Conservation (phyloP, 805 yeast genomes). For the Kazachstania psychrophila region DNA sequence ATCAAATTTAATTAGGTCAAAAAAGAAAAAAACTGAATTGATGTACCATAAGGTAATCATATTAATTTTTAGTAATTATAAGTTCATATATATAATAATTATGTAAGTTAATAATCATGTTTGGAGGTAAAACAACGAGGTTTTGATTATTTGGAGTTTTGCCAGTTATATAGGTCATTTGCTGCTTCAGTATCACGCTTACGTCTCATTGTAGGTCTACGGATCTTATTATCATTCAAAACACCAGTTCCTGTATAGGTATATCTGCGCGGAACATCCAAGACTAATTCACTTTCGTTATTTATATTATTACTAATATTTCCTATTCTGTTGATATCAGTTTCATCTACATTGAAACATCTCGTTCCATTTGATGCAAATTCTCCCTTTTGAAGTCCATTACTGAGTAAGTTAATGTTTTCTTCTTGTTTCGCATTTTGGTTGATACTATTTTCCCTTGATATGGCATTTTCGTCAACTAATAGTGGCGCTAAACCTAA, state of each 20-base stretch:
- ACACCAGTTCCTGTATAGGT: neutral
- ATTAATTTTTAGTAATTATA: too few relatives aligned
- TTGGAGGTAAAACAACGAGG: too few relatives aligned
- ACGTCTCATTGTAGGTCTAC: slow-evolving; percentile 2
- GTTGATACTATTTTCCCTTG: neutral
- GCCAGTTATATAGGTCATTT: slow-evolving; percentile 6
- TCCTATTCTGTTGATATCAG: neutral
- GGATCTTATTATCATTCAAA: neutral
- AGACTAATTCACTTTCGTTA: slow-evolving; percentile 1
- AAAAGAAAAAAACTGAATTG: too few relatives aligned
- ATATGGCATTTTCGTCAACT: slow-evolving; percentile 15
- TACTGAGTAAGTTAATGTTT: neutral
- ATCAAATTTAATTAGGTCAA: too few relatives aligned
- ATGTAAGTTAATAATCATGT: too few relatives aligned
- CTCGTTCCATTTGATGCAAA: neutral
- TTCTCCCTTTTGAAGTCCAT: neutral
- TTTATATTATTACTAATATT: neutral
- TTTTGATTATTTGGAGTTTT: slow-evolving; percentile 5
- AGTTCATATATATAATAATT: too few relatives aligned
- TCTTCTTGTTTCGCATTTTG: neutral
- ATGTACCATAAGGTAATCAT: too few relatives aligned
- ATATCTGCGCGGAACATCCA: slow-evolving; percentile 4
- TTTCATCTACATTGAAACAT: neutral
- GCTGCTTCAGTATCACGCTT: slow-evolving; percentile 3
- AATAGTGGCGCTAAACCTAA: slow-evolving; percentile 64